These are phyloP conservation scores for Acacia crassicarpa DNA, from an alignment of 306 rosid species.

Conservation along the genomic window DNA sequence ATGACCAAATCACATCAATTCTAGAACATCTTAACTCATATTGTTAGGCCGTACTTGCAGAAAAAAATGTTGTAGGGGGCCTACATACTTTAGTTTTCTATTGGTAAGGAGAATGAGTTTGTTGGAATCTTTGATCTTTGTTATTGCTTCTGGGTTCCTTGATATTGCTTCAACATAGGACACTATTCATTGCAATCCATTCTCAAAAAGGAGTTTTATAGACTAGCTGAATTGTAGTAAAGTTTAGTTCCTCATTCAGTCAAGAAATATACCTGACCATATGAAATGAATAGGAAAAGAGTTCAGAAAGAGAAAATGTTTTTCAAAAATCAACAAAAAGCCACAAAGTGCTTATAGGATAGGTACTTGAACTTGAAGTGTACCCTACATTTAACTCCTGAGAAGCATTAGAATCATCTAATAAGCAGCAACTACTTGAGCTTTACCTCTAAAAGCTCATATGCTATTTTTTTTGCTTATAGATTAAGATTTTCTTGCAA, in stretches of 20 bases:
- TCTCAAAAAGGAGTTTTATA: constrained; percentile 68
- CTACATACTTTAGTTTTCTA: constrained; percentile 82
- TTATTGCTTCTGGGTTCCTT: constrained; percentile 63
- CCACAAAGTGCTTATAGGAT: no score
- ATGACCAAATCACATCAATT: neutral
- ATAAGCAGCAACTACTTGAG: constrained; percentile 65
- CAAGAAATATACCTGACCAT: constrained; percentile 81
- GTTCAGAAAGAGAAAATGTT: neutral
- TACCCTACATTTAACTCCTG: constrained; percentile 48
- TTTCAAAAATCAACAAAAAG: no score
- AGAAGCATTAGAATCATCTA: constrained; percentile 50
- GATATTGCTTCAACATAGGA: constrained; percentile 76
- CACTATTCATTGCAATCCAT: constrained; percentile 84
- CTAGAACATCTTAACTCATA: neutral
- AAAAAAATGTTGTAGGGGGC: neutral
- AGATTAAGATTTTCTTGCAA: constrained; percentile 24
- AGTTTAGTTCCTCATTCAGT: constrained; percentile 83
- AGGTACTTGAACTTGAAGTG: constrained; percentile 46
- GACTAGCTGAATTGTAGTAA: constrained; percentile 77
- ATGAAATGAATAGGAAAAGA: neutral
- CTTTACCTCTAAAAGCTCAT: constrained; percentile 45
- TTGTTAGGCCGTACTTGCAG: neutral
- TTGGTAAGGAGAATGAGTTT: constrained; percentile 75
- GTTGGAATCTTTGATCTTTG: constrained; percentile 72
- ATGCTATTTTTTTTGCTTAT: constrained; percentile 50